Conservation (phyloP, 768 basidiomycete genomes). For the Inosperma sp. region DNA sequence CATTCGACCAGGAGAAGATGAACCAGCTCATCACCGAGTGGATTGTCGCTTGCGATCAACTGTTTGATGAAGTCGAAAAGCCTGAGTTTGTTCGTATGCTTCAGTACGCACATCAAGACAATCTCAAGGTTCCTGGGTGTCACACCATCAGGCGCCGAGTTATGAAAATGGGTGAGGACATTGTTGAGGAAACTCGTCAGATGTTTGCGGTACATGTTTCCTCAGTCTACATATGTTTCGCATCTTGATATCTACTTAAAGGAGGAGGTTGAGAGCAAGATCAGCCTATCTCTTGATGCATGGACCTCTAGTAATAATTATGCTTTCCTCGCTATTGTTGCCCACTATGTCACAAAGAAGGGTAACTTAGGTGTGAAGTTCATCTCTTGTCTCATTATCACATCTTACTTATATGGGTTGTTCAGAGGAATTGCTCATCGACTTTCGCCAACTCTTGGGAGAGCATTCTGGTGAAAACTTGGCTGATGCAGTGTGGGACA, state of each 20-base stretch:
- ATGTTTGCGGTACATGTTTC: conserved; percentile 18
- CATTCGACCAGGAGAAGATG: conserved; percentile 18
- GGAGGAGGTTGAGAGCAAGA: conserved; percentile 14
- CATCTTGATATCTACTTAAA: neutral
- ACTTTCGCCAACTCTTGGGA: conserved; percentile 32
- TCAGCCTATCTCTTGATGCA: conserved; percentile 24
- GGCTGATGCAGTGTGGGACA: conserved; percentile 31
- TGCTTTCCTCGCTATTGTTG: conserved; percentile 29
- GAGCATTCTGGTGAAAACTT: conserved; percentile 35
- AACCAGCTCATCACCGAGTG: conserved; percentile 16
- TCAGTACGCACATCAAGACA: conserved; percentile 12
- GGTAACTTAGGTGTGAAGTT: conserved; percentile 20
- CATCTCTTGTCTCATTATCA: neutral
- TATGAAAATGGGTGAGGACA: conserved; percentile 15
- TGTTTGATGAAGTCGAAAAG: conserved; percentile 21
- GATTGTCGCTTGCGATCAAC: conserved; percentile 17
- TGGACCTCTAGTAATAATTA: conserved; percentile 31
- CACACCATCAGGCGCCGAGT: neutral
- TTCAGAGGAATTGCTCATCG: conserved; percentile 34
- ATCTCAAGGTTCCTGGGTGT: conserved; percentile 11
- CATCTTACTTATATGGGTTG: neutral
- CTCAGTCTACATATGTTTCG: neutral
- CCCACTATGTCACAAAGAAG: conserved; percentile 25
- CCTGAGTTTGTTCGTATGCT: conserved; percentile 17
- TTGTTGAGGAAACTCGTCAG: conserved; percentile 8